phyloP scores from a whole-genome alignment of 208 protist genomes.

The Acanthamoeba sp. region DNA sequence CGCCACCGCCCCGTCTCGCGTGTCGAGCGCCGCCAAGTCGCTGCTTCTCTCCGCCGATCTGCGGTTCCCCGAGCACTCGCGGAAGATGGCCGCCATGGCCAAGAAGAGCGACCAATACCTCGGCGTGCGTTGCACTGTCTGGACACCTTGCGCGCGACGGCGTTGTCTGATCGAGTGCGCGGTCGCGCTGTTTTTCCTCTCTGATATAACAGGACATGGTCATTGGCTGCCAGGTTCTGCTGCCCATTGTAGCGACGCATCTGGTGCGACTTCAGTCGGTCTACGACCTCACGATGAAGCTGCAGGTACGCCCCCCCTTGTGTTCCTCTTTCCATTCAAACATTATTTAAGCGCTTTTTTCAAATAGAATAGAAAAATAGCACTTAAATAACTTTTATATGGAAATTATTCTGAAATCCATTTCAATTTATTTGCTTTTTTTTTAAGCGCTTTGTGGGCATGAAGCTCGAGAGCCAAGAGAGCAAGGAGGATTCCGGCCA shows the following conservation, averaged over 20 bases:
- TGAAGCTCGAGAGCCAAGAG: background rate
- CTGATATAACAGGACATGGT: background rate
- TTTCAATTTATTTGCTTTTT: background rate
- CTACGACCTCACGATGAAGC: background rate
- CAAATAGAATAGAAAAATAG: no score
- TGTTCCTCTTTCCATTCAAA: no score
- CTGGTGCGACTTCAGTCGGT: background rate
- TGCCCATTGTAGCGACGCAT: constrained; percentile 5
- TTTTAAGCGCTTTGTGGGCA: background rate
- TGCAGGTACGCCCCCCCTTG: background rate
- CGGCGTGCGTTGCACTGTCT: constrained; percentile 14
- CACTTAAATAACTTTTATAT: no score
- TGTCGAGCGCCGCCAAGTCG: background rate
- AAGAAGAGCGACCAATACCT: constrained; percentile 50
- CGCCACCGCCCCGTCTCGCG: background rate
- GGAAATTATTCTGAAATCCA: no score
- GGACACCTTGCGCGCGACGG: no score
- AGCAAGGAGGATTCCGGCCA: background rate
- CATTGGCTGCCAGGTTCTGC: background rate
- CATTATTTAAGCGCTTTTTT: no score
- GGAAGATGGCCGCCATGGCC: background rate
- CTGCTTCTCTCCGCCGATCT: background rate
- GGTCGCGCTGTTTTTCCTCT: background rate
- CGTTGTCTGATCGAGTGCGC: no score
- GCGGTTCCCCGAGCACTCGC: constrained; percentile 31